Evolutionary conservation across 2,329 filamentous ascomycete genomes (phyloP).

Genomic region (Colletotrichum godetiae): DNA sequence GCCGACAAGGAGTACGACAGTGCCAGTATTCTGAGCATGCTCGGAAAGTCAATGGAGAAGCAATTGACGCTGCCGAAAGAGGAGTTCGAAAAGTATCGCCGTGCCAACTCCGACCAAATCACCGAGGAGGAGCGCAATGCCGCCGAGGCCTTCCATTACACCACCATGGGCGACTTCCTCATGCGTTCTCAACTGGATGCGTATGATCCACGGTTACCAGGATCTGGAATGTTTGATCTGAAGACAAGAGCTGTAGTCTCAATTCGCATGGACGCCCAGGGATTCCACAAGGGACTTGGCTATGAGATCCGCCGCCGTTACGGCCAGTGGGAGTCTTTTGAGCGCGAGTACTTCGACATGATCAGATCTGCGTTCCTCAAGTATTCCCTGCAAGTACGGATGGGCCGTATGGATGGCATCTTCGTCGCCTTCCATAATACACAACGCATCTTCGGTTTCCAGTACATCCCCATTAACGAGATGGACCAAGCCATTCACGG

Average conservation of each 20-base stretch:
- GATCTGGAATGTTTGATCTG: slow-evolving; percentile 93
- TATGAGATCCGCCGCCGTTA: slow-evolving; percentile 85
- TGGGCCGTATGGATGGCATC: slow-evolving; percentile 98
- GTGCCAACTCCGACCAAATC: slow-evolving; percentile 73
- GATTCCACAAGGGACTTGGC: slow-evolving; percentile 79
- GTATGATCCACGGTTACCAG: slow-evolving; percentile 85
- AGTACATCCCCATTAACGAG: slow-evolving; percentile 87
- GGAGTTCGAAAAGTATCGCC: slow-evolving; percentile 87
- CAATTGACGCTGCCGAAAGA: slow-evolving; percentile 85
- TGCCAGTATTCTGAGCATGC: slow-evolving; percentile 87
- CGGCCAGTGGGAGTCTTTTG: slow-evolving; percentile 90
- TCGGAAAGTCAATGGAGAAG: slow-evolving; percentile 98
- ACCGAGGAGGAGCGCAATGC: slow-evolving; percentile 77
- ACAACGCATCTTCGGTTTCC: slow-evolving; percentile 95
- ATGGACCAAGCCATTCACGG: slow-evolving; percentile 95
- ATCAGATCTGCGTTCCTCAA: slow-evolving; percentile 94
- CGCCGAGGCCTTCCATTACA: slow-evolving; percentile 88
- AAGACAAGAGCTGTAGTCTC: slow-evolving; percentile 94
- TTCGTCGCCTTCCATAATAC: slow-evolving; percentile 98
- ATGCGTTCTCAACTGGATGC: slow-evolving; percentile 97
- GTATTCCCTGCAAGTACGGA: slow-evolving; percentile 94
- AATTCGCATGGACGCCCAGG: slow-evolving; percentile 85
- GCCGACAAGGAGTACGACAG: slow-evolving; percentile 92
- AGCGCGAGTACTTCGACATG: slow-evolving; percentile 97
- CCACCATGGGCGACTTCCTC: slow-evolving; percentile 85